A percentile compares a stretch with the other conserved stretches of the same genome.
These are phyloP conservation scores for Solanum paucissectum DNA, from an alignment of 257 asterid species.

Conservation along the genomic window DNA sequence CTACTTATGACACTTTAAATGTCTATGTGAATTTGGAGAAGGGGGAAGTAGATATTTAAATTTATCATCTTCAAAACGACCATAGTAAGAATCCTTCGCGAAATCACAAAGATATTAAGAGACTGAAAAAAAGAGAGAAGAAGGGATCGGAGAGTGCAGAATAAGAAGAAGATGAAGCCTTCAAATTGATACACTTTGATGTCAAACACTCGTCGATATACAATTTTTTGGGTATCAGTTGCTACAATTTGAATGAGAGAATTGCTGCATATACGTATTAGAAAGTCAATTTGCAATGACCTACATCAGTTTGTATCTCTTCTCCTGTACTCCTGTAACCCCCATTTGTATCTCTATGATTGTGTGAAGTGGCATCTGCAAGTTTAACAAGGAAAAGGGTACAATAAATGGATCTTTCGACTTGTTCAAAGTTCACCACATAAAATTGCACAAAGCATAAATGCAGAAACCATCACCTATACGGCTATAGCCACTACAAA, in stretches of 20 bases:
- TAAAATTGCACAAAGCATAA: background rate
- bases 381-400: background rate
- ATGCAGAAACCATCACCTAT: background rate
- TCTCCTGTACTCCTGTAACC: slow-evolving; percentile 96
- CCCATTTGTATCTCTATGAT: slow-evolving; percentile 99
- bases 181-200: background rate
- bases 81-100: background rate
- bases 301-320: slow-evolving; percentile 90
- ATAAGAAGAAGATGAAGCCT: background rate
- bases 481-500: background rate
- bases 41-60: background rate
- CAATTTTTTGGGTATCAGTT: background rate
- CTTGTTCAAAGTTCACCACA: background rate
- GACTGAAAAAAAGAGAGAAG: background rate
- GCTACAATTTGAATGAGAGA: background rate
- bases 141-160: background rate
- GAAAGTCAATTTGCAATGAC: background rate
- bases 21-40: slow-evolving; percentile 3
- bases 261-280: background rate
- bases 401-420: background rate
- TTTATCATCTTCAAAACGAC: background rate
- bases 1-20: background rate
- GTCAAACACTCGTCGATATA: background rate
- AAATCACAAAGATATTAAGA: background rate
- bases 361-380: slow-evolving; percentile 93